Base-by-base conservation (phyloP, 176 grass and related monocot species). In the Oryza brachyantha region DNA sequence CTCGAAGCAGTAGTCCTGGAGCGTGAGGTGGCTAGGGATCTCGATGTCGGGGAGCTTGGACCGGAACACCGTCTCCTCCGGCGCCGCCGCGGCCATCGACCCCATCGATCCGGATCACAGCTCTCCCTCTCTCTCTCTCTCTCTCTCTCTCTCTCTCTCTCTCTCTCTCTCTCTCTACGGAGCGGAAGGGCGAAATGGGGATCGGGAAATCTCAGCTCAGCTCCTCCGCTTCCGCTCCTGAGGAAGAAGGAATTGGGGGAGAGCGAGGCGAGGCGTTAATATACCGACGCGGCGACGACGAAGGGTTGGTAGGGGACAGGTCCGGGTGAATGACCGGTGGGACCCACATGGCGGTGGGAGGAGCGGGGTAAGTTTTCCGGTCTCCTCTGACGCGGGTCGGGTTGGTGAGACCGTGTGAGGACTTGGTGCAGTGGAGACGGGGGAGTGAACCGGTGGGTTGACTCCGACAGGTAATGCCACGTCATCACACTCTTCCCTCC, bases 1-100 rank as follows among this genome's bases (percentile, higher is more conserved):
- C 77, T 92, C 77, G 80, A 98, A 94, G 92, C 92, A 94, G 89
- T 98, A 98, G 68, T 72, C 78, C 60, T 94, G 95, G 29, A 98
- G 95, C 7, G 95, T 40, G 13, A 89, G 79, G 85, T 91, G 45
- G 19, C 72, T 77, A 16, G 85, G 90, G 80, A 98, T 98, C 75
- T 94, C 83, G 61, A 98, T 98, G 79, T 92, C 90, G 2, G 95
- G 89, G 21, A 98, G 85, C 86, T 85, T 94, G 29, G 95, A 98
- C 50, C 92, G 95, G 87, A 90, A 98, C 61, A 88, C 83, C 29
- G 66, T 36, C 22, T 83, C 82, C 3, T 76, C 25, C 3, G 77
- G 22, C 13, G 59, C 19, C 13, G 59, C 86, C 25, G 75, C 84
- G 25, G 85, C 22, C 45, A 81, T 76, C 81, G 90, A 90, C 31